phyloP scores from a whole-genome alignment of 805 yeast species.

The Debaryomyces prosopidis region DNA sequence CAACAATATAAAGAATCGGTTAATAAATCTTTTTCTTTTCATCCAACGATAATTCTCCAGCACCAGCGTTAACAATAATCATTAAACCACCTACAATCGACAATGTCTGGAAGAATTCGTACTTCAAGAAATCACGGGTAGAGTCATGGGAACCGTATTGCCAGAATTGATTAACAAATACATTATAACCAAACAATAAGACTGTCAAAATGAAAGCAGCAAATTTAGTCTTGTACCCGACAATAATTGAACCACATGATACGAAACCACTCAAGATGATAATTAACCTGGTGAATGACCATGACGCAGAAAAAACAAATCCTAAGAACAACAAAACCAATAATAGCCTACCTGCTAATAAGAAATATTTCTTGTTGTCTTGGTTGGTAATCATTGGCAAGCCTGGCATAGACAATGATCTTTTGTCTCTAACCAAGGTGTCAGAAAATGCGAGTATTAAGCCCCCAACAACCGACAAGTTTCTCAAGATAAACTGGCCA shows the following conservation, averaged over 20 bases:
- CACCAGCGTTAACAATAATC: slow-evolving; percentile 91
- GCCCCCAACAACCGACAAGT: slow-evolving; percentile 90
- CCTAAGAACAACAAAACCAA: slow-evolving; percentile 83
- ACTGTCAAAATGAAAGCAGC: slow-evolving; percentile 74
- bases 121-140: slow-evolving; percentile 83
- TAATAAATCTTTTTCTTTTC: slow-evolving; percentile 92
- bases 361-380: slow-evolving; percentile 76
- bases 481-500: slow-evolving; percentile 78
- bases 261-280: slow-evolving; percentile 69
- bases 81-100: slow-evolving; percentile 93
- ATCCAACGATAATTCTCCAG: slow-evolving; percentile 90
- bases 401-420: slow-evolving; percentile 69
- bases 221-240: slow-evolving; percentile 91
- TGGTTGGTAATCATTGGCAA: slow-evolving; percentile 70
- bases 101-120: slow-evolving; percentile 92
- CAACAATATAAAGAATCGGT: background rate
- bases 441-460: slow-evolving; percentile 84
- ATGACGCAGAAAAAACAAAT: slow-evolving; percentile 73
- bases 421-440: slow-evolving; percentile 74
- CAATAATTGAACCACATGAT: slow-evolving; percentile 73
- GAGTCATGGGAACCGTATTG: slow-evolving; percentile 65
- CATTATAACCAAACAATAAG: slow-evolving; percentile 72
- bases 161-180: slow-evolving; percentile 89
- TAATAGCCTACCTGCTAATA: slow-evolving; percentile 85
- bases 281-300: slow-evolving; percentile 65